phyloP scores from a whole-genome alignment of 2,329 filamentous ascomycete genomes.

The Albifimbria verrucaria region DNA sequence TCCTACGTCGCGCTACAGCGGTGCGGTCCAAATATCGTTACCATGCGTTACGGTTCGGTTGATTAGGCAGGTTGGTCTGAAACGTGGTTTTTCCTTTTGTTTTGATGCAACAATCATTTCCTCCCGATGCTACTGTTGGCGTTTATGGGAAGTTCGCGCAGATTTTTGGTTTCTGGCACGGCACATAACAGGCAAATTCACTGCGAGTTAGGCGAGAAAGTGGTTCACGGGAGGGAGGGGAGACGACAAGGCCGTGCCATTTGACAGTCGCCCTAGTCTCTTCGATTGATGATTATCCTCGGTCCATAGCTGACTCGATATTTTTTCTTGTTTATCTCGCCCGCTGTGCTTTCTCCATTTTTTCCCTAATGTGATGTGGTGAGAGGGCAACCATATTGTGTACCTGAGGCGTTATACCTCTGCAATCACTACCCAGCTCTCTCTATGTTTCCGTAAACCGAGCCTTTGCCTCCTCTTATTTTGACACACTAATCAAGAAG shows the following conservation, averaged over 20 bases:
- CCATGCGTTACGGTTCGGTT: neutral
- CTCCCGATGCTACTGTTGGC: neutral
- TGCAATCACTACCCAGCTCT: no score
- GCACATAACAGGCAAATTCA: neutral
- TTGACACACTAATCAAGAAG: slow-evolving; percentile 21
- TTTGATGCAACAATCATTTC: neutral
- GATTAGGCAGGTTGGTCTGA: neutral
- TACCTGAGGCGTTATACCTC: no score
- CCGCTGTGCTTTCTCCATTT: slow-evolving; percentile 2
- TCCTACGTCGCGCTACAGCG: neutral
- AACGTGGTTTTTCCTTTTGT: neutral
- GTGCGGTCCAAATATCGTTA: neutral
- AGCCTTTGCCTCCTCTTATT: no score
- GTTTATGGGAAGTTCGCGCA: neutral
- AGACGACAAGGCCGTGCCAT: neutral
- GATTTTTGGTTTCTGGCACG: neutral
- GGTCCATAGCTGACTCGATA: neutral
- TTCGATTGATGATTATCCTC: neutral
- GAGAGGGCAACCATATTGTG: no score
- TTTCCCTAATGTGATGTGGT: slow-evolving; percentile 3
- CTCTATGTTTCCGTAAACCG: no score
- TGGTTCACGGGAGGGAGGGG: neutral
- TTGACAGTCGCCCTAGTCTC: neutral
- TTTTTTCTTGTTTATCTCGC: slow-evolving; percentile 1
- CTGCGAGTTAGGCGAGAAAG: neutral